Base-by-base conservation (phyloP, 2,329 filamentous ascomycete genomes). In the Epichloe sylvatica region DNA sequence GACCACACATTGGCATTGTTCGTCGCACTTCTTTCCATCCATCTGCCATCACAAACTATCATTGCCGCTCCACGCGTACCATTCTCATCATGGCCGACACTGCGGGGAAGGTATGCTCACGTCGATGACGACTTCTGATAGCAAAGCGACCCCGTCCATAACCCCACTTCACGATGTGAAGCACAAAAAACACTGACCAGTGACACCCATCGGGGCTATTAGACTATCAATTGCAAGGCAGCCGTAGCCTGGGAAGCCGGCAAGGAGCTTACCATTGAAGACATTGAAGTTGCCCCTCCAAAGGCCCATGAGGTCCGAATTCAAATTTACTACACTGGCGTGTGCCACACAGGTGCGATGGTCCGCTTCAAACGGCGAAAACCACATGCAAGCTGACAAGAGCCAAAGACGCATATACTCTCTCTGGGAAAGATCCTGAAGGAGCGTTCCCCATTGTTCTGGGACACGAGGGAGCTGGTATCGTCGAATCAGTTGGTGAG, bases 221-320 rank as follows among this genome's bases (percentile, higher is more conserved):
- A 96, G 88, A 88, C 86, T 61, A 95, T 95, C 66, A 94, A 83
- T 62, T 96, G 90, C 80, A 91, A 92, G 84, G 92, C 92, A 58
- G 92, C 92, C 62, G 85, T 98, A 56, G 92, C 92, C 67, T 98
- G 92, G 92, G 91, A 90, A 70, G 89, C 92, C 45, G 90, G 86
- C 66, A 86, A 95, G 73, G 83, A 87, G 58, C 79, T 98, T 56
- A 81, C 76, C 61, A 78, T 97, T 59, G 92, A 98, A 72, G 87
- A 94, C 59, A 76, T 98, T 61, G 90, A 97, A 72, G 92, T 98
- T 57, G 80, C 77, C 48, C 48, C 91, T 55, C 92, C 92, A 52
- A 82, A 77, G 70, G 90, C 91, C 54, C 80, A 94, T 71, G 92
- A 98, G 74, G 92, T 98, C 64, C 87, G 92, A 62, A 95, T 98